Percentiles rank a stretch among this genome's conserved stretches.
Conservation (phyloP, 768 basidiomycete genomes). For the Coprinopsis cinerea region DNA sequence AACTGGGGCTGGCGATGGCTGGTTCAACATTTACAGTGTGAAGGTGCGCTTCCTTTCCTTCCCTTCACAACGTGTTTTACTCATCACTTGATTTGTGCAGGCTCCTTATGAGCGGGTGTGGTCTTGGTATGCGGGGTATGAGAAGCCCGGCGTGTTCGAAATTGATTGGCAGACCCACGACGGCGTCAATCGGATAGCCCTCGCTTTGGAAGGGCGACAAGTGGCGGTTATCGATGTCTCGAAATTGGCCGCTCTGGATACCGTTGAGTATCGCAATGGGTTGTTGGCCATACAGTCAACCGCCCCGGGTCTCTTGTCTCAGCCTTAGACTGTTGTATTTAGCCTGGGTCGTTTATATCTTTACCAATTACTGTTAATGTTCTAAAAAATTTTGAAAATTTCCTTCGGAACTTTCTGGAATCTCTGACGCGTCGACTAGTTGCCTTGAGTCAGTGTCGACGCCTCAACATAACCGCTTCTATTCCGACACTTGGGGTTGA, state of each 20-base stretch:
- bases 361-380: background rate
- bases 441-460: no score
- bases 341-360: background rate
- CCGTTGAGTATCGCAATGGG: background rate
- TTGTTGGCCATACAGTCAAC: background rate
- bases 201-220: constrained; percentile 60
- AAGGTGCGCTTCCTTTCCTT: constrained; percentile 36
- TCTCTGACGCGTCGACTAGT: no score
- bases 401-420: no score
- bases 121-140: constrained; percentile 56
- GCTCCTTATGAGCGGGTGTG: constrained; percentile 47
- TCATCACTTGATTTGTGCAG: constrained; percentile 21
- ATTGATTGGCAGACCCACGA: constrained; percentile 62
- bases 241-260: constrained; percentile 11
- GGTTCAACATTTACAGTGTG: constrained; percentile 65
- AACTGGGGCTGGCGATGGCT: constrained; percentile 77
- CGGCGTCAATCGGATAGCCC: constrained; percentile 55
- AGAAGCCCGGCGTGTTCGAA: constrained; percentile 66
- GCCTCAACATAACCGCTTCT: no score
- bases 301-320: background rate
- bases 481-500: no score
- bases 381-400: background rate
- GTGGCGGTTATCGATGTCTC: constrained; percentile 60
- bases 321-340: background rate
- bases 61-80: constrained; percentile 1